Percentiles rank a stretch among this genome's conserved stretches.
Evolutionary conservation across 1,284 basidiomycete species (phyloP).

Genomic region (Leccinum fallax): DNA sequence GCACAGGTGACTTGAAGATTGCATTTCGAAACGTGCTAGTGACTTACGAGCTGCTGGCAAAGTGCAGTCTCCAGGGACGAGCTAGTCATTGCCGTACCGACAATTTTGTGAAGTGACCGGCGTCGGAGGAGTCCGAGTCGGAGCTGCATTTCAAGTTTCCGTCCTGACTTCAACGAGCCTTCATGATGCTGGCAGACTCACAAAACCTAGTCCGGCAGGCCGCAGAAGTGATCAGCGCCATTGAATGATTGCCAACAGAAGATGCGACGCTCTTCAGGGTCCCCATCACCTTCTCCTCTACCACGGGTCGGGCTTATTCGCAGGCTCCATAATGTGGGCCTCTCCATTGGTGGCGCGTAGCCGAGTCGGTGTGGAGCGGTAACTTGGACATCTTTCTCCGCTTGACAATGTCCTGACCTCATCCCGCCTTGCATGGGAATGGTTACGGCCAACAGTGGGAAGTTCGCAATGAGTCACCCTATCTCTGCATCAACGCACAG

Average conservation of each 20-base stretch:
- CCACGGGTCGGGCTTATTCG: not conserved
- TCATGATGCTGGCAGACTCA: too few species aligned
- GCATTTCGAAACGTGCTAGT: not conserved
- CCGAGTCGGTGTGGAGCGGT: not conserved
- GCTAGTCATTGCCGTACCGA: too few species aligned
- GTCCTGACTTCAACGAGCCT: too few species aligned
- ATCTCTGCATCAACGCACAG: not conserved
- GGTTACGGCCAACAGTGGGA: not conserved
- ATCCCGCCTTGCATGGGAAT: too few species aligned
- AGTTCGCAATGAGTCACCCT: not conserved
- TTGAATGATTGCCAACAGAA: too few species aligned
- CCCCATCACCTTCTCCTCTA: not conserved
- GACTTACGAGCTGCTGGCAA: not conserved
- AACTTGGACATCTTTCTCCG: not conserved
- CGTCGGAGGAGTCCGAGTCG: not conserved
- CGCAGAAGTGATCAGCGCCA: too few species aligned
- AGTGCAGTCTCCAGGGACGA: too few species aligned
- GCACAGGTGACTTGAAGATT: not conserved
- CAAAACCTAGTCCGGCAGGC: too few species aligned
- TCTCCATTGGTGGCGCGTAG: not conserved
- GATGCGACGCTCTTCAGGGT: too few species aligned
- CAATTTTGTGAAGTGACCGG: too few species aligned
- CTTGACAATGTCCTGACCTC: too few species aligned
- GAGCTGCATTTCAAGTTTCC: not conserved
- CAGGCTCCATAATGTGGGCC: not conserved